Percentiles rank a stretch among this genome's conserved stretches.
phyloP scores from a whole-genome alignment of 1,139 yeast species.

The Entelexis sorbosivorans region DNA sequence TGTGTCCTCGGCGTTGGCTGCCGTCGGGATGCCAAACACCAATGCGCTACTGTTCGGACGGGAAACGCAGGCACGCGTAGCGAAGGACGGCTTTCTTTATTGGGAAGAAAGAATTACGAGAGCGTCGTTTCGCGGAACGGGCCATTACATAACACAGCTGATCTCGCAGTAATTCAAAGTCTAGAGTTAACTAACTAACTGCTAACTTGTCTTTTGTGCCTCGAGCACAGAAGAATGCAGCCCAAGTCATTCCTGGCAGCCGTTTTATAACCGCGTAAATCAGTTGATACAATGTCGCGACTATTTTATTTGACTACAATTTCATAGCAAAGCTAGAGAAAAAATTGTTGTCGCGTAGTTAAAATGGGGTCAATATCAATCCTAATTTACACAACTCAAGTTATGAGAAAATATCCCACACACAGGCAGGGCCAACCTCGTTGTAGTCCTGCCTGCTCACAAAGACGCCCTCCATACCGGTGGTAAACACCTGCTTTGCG shows the following conservation, averaged over 20 bases:
- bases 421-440: conserved; percentile 61
- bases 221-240: too few relatives aligned
- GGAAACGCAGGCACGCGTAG: not conserved
- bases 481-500: conserved; percentile 67
- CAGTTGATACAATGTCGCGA: too few relatives aligned
- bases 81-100: not conserved
- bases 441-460: conserved; percentile 63
- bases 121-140: not conserved
- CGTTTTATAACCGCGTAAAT: too few relatives aligned
- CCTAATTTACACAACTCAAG: not conserved
- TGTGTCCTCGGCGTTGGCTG: not conserved
- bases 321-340: not conserved
- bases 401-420: conserved; percentile 39
- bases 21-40: not conserved
- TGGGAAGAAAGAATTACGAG: not conserved
- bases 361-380: too few relatives aligned
- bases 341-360: not conserved
- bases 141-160: not conserved
- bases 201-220: too few relatives aligned
- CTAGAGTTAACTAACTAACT: too few relatives aligned
- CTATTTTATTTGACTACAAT: too few relatives aligned
- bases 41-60: not conserved
- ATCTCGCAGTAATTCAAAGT: too few relatives aligned
- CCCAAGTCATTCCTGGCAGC: too few relatives aligned
- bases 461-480: conserved; percentile 50